Percentiles rank a stretch among this genome's conserved stretches.
phyloP scores from a whole-genome alignment of 1,284 basidiomycete genomes.

The Golubevia pallescens region DNA sequence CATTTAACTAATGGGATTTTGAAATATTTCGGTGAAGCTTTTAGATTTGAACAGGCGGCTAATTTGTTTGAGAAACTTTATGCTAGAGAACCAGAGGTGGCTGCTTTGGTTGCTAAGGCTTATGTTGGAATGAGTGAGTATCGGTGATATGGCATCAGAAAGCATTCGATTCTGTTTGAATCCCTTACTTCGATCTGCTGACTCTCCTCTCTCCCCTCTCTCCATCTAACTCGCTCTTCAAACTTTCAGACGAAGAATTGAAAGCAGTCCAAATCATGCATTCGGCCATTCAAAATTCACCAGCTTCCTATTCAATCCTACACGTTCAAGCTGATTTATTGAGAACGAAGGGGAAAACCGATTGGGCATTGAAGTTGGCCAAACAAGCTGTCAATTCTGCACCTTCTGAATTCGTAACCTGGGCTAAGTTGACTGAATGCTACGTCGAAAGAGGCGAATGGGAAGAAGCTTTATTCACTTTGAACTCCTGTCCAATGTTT shows the following conservation, averaged over 20 bases:
- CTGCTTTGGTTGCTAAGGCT: constrained; percentile 55
- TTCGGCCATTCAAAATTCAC: constrained; percentile 26
- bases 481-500: constrained; percentile 65
- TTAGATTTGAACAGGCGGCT: constrained; percentile 58
- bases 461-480: constrained; percentile 56
- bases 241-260: constrained; percentile 43
- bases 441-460: constrained; percentile 56
- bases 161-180: no score
- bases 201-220: not conserved
- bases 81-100: constrained; percentile 58
- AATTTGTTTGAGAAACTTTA: constrained; percentile 64
- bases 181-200: not conserved
- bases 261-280: constrained; percentile 64
- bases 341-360: constrained; percentile 46
- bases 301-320: constrained; percentile 40
- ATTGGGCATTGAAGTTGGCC: constrained; percentile 58
- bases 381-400: constrained; percentile 62
- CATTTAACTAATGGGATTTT: constrained; percentile 60
- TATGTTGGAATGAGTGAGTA: constrained; percentile 53
- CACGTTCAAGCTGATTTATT: constrained; percentile 61
- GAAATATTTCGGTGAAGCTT: constrained; percentile 61
- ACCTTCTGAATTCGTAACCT: constrained; percentile 59
- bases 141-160: no score
- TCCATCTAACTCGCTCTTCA: not conserved
- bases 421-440: constrained; percentile 61